phyloP scores from a whole-genome alignment of 2,329 filamentous ascomycete species.

The Colletotrichum tabaci region DNA sequence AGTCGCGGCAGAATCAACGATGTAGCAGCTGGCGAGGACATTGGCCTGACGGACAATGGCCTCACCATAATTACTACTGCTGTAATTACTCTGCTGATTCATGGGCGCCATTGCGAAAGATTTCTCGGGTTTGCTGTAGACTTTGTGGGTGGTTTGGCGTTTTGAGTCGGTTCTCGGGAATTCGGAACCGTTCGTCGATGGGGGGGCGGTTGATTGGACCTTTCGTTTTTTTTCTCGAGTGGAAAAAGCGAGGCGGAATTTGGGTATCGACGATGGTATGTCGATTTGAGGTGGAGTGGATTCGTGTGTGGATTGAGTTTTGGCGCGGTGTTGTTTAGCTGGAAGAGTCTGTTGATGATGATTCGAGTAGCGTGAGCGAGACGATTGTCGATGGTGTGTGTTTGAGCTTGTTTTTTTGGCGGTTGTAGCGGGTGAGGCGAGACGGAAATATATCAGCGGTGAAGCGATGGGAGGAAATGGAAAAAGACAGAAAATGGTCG shows the following conservation, averaged over 20 bases:
- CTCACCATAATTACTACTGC: slow-evolving; percentile 83
- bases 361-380: slow-evolving; percentile 12
- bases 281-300: slow-evolving; percentile 6
- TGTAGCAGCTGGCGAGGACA: slow-evolving; percentile 93
- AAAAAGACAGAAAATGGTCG: slow-evolving; percentile 2
- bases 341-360: slow-evolving; percentile 16
- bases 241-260: slow-evolving; percentile 17
- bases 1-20: slow-evolving; percentile 80
- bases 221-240: background rate
- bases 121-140: slow-evolving; percentile 47
- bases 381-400: background rate
- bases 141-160: slow-evolving; percentile 42
- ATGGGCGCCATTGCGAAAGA: slow-evolving; percentile 73
- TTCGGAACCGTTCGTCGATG: slow-evolving; percentile 30
- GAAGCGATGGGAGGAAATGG: slow-evolving; percentile 32
- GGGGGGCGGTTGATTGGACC: slow-evolving; percentile 1
- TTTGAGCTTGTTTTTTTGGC: background rate
- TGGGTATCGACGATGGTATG: background rate
- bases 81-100: slow-evolving; percentile 78
- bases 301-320: slow-evolving; percentile 5
- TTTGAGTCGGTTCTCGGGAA: slow-evolving; percentile 34
- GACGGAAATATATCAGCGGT: slow-evolving; percentile 33
- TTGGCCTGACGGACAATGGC: slow-evolving; percentile 75
- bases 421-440: slow-evolving; percentile 26
- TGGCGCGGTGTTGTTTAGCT: background rate